These are phyloP conservation scores for Paracamarosporium sp. DNA, from an alignment of 2,329 filamentous ascomycete genomes.

Conservation along the genomic window DNA sequence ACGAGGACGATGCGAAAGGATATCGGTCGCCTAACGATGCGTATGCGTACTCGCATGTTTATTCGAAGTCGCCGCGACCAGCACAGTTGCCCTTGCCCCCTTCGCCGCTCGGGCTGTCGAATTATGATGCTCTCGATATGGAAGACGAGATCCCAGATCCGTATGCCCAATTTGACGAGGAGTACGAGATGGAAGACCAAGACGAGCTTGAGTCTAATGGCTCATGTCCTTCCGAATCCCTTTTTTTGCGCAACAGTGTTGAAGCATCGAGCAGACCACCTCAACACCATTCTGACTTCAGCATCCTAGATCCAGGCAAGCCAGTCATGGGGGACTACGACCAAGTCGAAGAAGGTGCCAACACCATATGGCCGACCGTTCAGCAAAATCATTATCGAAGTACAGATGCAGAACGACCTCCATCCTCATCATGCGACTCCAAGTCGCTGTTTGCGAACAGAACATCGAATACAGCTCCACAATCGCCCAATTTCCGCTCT, in stretches of 20 bases:
- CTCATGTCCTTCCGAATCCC: slow-evolving; percentile 18
- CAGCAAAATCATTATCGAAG: neutral
- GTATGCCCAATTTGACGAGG: slow-evolving; percentile 40
- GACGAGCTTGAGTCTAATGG: slow-evolving; percentile 19
- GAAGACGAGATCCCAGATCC: slow-evolving; percentile 41
- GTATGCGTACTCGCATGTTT: slow-evolving; percentile 29
- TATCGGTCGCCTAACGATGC: slow-evolving; percentile 43
- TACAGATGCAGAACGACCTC: neutral
- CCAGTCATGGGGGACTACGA: slow-evolving; percentile 34
- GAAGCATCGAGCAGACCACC: slow-evolving; percentile 14
- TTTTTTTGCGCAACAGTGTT: slow-evolving; percentile 9
- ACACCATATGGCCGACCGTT: slow-evolving; percentile 28
- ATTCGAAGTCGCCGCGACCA: slow-evolving; percentile 23
- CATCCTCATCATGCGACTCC: neutral
- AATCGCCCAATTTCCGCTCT: neutral
- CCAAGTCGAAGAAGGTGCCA: slow-evolving; percentile 28
- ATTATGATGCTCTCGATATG: slow-evolving; percentile 52
- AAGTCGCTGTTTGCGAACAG: neutral
- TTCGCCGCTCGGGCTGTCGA: slow-evolving; percentile 50
- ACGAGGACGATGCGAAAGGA: slow-evolving; percentile 10
- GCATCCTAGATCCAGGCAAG: slow-evolving; percentile 25
- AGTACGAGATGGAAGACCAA: slow-evolving; percentile 21
- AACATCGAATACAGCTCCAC: neutral
- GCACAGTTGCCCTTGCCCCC: slow-evolving; percentile 44
- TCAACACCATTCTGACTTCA: slow-evolving; percentile 28